Base-by-base conservation (phyloP, 1,284 basidiomycete genomes). In the Papiliotrema fonsecae region DNA sequence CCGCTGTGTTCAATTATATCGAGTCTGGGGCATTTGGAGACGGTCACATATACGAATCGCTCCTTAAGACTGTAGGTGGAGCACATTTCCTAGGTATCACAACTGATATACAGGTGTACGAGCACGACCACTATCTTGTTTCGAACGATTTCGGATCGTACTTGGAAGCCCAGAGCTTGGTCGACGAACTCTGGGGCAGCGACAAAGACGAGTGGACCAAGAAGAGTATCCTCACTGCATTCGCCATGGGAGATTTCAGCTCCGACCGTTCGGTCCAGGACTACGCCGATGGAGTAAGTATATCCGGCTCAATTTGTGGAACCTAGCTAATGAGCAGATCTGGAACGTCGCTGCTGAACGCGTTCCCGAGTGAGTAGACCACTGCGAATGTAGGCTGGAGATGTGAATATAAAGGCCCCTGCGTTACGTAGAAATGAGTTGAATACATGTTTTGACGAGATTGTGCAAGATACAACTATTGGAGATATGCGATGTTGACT, bases 81-180 rank as follows among this genome's bases (percentile, higher is more conserved):
- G 6, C 16, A n/a, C n/a, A n/a, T n/a, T n/a, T 24, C 24, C 16
- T 38, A 25, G 37, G 40, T 18, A 27, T 18, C 18, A 43, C 28
- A 46, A 22, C 51, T 58, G 28, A 52, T 45, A 27, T 24, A 4
- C 39, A 57, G 51, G 54, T 60, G 7, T 61, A 59, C 57, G 62
- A 71, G 42, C 82, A 88, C 64, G 80, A 83, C 51, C 87, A 92
- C 66, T 84, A 69, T 56, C 61, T 66, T 16, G 56, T 93, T 54
- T 83, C 87, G 0, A 89, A 94, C 66, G 89, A 94, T 76, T 93
- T 92, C 67, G 86, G 89, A 58, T 89, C 87, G 10, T 93, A 87
- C 72, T 81, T 94, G 53, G 79, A 82, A 51, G 89, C 90, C 9
- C 78, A 91, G 51, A 76, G 75, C 49, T 84, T 93, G 78, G 87